Percentiles rank a stretch among this genome's conserved stretches.
These are phyloP conservation scores for Penicillium hordei DNA, from an alignment of 2,329 filamentous ascomycete genomes.

Conservation along the genomic window DNA sequence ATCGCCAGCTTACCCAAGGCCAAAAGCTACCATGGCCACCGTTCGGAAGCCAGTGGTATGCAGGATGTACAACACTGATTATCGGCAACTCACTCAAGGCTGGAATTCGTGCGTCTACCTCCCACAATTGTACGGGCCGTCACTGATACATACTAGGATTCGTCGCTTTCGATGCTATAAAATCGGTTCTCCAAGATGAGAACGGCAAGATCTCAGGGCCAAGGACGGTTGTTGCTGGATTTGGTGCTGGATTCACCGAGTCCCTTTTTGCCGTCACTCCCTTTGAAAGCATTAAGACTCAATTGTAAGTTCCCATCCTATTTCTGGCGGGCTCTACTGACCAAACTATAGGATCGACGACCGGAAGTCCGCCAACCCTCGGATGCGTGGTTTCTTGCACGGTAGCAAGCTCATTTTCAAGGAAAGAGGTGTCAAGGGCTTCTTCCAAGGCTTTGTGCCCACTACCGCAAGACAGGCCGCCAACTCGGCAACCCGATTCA, in stretches of 20 bases:
- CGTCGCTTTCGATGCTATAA: slow-evolving; percentile 95
- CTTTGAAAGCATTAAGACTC: slow-evolving; percentile 98
- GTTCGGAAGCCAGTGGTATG: slow-evolving; percentile 94
- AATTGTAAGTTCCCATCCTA: slow-evolving; percentile 56
- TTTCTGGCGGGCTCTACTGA: background rate
- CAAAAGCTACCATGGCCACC: slow-evolving; percentile 93
- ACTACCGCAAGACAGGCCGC: slow-evolving; percentile 93
- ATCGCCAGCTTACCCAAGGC: slow-evolving; percentile 73
- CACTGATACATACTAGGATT: slow-evolving; percentile 59
- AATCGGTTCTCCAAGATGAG: slow-evolving; percentile 74
- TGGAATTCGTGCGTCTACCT: slow-evolving; percentile 70
- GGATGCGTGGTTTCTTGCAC: slow-evolving; percentile 88
- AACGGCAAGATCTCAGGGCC: slow-evolving; percentile 88
- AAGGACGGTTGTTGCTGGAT: slow-evolving; percentile 86
- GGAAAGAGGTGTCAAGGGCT: slow-evolving; percentile 84
- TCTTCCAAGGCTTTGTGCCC: slow-evolving; percentile 95
- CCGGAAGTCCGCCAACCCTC: slow-evolving; percentile 78
- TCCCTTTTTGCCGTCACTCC: slow-evolving; percentile 91
- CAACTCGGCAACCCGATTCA: slow-evolving; percentile 89
- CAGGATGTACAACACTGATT: slow-evolving; percentile 93
- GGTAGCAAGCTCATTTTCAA: slow-evolving; percentile 82
- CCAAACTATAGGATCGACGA: slow-evolving; percentile 75
- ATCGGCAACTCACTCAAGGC: slow-evolving; percentile 97
- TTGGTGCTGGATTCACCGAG: slow-evolving; percentile 92
- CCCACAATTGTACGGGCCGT: background rate